Base-by-base conservation (phyloP, 2,329 filamentous ascomycete genomes). In the Alternaria novae-zelandiae region DNA sequence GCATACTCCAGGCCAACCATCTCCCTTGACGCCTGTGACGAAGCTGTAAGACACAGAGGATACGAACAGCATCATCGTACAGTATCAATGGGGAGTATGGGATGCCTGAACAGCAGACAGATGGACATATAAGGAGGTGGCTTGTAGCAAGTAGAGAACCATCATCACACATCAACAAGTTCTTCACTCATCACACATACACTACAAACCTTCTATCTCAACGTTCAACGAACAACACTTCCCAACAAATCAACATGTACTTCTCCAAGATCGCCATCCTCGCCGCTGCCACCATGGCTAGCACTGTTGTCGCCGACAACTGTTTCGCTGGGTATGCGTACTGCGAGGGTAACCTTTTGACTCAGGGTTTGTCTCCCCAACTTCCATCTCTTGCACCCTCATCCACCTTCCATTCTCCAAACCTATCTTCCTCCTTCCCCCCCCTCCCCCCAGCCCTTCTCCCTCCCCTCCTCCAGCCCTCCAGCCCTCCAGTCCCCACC, bases 361-460 rank as follows among this genome's bases (percentile, higher is more conserved):
- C 54, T 20, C 54, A 56, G n/a, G 54, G 54, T 56, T 9, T 2
- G 47, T 50, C 26, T 50, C n/a, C n/a, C n/a, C n/a, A n/a, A n/a
- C n/a, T n/a, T n/a, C n/a, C n/a, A n/a, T n/a, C n/a, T n/a, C n/a
- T n/a, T n/a, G n/a, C n/a, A n/a, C n/a, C n/a, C n/a, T n/a, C n/a
- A n/a, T n/a, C n/a, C n/a, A n/a, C n/a, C n/a, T n/a, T n/a, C n/a
- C n/a, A n/a, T n/a, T n/a, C n/a, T n/a, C n/a, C n/a, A n/a, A n/a
- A n/a, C n/a, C n/a, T n/a, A n/a, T n/a, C n/a, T n/a, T n/a, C n/a
- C 2, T 15, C 15, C 25, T 5, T 23, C 9, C 45, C 4, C 25
- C 3, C 12, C 2, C 8, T 15, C 3, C 0, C 3, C 10, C 23
- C 15, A n/a, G n/a, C n/a, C n/a, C n/a, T n/a, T n/a, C 10, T 10